Base-by-base conservation (phyloP, 2,329 filamentous ascomycete species). In the Paecilomyces niveus region DNA sequence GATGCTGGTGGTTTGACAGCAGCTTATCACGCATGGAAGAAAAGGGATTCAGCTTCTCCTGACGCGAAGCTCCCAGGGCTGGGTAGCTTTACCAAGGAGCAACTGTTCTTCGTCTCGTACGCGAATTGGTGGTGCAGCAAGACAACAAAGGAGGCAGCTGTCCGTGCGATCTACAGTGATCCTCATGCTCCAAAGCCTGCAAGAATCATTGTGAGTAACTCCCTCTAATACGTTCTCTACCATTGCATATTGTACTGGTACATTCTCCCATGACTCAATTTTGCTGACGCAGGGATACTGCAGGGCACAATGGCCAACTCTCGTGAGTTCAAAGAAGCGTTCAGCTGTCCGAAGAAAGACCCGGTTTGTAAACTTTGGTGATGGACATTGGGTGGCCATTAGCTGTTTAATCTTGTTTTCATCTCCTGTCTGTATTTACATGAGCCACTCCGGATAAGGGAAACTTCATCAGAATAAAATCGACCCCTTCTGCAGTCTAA, bases 351-450 rank as follows among this genome's bases (percentile, higher is more conserved):
- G 15, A 76, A 75, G 2, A 87, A 85, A 74, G 80, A 89, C 68
- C 87, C 87, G 0, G 83, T 80, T 32, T 90, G 87, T 70, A 83
- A 89, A 72, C 73, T 90, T 58, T 90, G 87, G 87, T 90, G 80
- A 65, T 31, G 55, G 35, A 31, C 21, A 52, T 15, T 8, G 3
- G 22, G 2, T 13, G 6, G 1, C 8, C 3, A 13, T 22, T 29
- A 11, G 10, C 10, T 52, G 21, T 5, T 9, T 29, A 22, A 6
- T n/a, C 24, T 15, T 55, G 15, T 13, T n/a, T 35, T n/a, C 18
- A 31, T 26, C n/a, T 52, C 26, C 24, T n/a, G 22, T 39, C 8
- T 54, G 53, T 33, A 24, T 39, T n/a, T 29, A 29, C 21, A 29
- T 29, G 22, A 15, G 50, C 39, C n/a, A 18, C 4, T 9, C 4